Percentiles rank a stretch among this genome's conserved stretches.
These are phyloP conservation scores for Purpureocillium takamizusanense DNA, from an alignment of 2,329 filamentous ascomycete genomes.

Conservation along the genomic window DNA sequence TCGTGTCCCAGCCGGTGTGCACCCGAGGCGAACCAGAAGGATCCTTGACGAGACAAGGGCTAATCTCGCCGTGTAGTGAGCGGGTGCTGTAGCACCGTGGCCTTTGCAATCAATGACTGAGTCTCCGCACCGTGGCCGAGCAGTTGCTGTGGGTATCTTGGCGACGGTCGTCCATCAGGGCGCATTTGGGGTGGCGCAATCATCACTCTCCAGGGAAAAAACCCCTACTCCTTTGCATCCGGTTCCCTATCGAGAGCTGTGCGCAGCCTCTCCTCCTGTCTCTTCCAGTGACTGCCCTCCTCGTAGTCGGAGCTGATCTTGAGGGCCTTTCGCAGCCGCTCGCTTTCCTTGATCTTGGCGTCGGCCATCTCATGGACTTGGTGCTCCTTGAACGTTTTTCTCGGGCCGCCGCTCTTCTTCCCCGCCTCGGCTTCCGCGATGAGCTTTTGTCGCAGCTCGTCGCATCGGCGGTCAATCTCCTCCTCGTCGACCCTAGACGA, in stretches of 20 bases:
- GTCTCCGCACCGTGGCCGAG: too few relatives aligned
- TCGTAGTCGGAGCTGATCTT: constrained; percentile 81
- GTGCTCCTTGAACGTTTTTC: constrained; percentile 67
- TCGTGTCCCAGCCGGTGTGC: too few relatives aligned
- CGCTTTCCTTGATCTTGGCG: constrained; percentile 93
- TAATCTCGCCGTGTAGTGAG: too few relatives aligned
- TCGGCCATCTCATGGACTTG: constrained; percentile 95
- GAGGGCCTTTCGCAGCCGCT: constrained; percentile 74
- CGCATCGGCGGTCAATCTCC: constrained; percentile 65
- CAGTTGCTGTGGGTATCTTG: too few relatives aligned
- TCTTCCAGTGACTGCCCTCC: constrained; percentile 78
- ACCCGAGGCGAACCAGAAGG: too few relatives aligned
- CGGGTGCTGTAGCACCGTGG: too few relatives aligned
- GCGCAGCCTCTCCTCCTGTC: constrained; percentile 62
- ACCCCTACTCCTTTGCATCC: constrained; percentile 14
- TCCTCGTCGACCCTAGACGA: constrained; percentile 64
- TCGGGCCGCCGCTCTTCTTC: constrained; percentile 22
- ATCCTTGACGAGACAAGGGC: too few relatives aligned
- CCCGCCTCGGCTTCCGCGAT: constrained; percentile 26
- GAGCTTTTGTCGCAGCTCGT: constrained; percentile 31
- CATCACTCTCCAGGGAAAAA: too few relatives aligned
- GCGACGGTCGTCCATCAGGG: too few relatives aligned
- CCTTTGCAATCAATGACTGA: too few relatives aligned
- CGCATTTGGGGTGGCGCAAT: neutral
- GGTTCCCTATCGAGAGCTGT: constrained; percentile 31